Percentiles rank a stretch among this genome's conserved stretches.
Evolutionary conservation across 2,329 filamentous ascomycete species (phyloP).

Genomic region (Triangularia setosa): DNA sequence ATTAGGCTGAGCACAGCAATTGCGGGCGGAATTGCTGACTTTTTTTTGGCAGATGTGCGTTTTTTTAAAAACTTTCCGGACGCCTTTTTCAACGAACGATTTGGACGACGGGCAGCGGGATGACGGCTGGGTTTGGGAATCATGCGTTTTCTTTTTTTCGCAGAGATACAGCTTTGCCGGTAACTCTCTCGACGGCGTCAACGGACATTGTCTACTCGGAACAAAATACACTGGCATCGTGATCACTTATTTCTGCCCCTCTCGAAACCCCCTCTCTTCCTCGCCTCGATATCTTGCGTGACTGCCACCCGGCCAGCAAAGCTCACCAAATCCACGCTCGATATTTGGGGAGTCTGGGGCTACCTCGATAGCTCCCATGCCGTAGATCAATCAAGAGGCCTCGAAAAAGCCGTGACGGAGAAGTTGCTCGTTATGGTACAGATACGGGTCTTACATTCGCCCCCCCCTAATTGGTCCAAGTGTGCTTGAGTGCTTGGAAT

Average conservation of each 20-base stretch:
- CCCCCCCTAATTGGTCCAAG: not conserved
- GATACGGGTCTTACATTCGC: constrained; percentile 59
- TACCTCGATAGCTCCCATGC: constrained; percentile 55
- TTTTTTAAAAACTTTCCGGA: constrained; percentile 16
- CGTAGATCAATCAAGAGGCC: constrained; percentile 54
- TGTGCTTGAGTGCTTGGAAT: not conserved
- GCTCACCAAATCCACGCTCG: constrained; percentile 47
- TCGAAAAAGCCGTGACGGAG: constrained; percentile 58
- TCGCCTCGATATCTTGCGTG: not conserved
- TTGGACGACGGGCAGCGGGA: constrained; percentile 22
- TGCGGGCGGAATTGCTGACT: constrained; percentile 1
- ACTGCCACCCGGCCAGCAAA: constrained; percentile 47
- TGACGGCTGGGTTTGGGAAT: constrained; percentile 24
- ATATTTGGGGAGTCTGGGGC: constrained; percentile 53
- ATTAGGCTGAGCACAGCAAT: not conserved
- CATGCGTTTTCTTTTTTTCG: not conserved
- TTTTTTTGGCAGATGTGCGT: constrained; percentile 23
- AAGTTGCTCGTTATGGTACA: constrained; percentile 57
- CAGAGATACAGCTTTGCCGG: constrained; percentile 15
- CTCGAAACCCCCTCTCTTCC: not conserved
- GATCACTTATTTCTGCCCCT: constrained; percentile 14
- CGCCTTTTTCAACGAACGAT: constrained; percentile 19
- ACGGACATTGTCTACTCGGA: constrained; percentile 28
- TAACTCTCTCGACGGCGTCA: constrained; percentile 26
- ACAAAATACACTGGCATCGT: constrained; percentile 28